Base-by-base conservation (phyloP, 140 eudicot species). In the Flaveria floridana region DNA sequence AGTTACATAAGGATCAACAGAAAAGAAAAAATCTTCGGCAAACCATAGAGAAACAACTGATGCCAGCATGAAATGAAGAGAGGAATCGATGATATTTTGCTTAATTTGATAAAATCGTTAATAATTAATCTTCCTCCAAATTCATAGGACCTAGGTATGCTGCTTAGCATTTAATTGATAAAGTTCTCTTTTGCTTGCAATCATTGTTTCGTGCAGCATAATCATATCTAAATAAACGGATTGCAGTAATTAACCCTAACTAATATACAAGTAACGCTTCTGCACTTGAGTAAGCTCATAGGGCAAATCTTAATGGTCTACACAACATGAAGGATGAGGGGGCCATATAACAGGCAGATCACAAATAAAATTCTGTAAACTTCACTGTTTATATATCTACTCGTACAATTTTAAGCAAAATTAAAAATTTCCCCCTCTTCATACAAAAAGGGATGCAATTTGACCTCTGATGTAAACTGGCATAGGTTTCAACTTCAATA, bases 401-500 rank as follows among this genome's bases (percentile, higher is more conserved):
- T 18, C 44, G 15, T 13, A 11, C 34, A 12, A 65, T 11, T 37
- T 19, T 9, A 34, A 28, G 57, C 37, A 75, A 48, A 52, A 75
- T 10, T 3, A 4, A 11, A 28, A 11, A 12, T n/a, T 8, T 30
- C 16, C 57, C 37, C 28, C 52, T 21, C 55, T 65, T 65, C 57
- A 11, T 3, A 50, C 12, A 30, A 30, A 47, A 65, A 50, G 6
- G 8, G 79, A 65, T 30, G 73, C 55, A 14, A 3, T 66, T 76
- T 76, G 74, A 76, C 80, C 53, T 76, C 47, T 23, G 44, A 66
- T 30, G 66, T 52, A 74, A 52, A 76, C 39, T 11, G 26, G 56
- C 68, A 56, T 58, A 57, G 55, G 14, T 20, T 59, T 59, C 64
- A 37, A 78, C 71, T 51, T 41, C 72, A 34, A 78, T 34, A 53